These are phyloP conservation scores for Baudoinia panamericana DNA, from an alignment of 495 filamentous ascomycete species.

Conservation along the genomic window DNA sequence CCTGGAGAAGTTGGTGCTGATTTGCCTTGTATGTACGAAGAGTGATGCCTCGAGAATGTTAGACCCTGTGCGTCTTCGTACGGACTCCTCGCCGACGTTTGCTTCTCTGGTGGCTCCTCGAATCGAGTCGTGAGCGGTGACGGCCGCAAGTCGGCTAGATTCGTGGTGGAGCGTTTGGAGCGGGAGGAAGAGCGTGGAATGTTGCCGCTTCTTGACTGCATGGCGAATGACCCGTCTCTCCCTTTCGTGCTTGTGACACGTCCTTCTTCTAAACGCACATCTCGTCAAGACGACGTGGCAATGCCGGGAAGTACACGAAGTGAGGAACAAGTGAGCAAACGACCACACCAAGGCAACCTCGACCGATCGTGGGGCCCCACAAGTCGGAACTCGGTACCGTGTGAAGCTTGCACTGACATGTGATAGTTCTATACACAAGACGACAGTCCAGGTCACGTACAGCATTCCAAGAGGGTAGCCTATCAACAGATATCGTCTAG, in stretches of 20 bases:
- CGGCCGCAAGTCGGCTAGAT: slow-evolving; percentile 32
- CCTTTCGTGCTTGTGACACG: too few relatives aligned
- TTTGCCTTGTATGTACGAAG: slow-evolving; percentile 30
- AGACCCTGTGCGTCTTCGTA: slow-evolving; percentile 9
- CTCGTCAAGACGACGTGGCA: neutral
- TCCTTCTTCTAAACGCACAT: too few relatives aligned
- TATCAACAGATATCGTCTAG: neutral
- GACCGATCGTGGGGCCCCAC: too few relatives aligned
- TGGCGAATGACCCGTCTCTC: too few relatives aligned
- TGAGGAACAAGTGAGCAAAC: too few relatives aligned
- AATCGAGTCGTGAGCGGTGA: slow-evolving; percentile 25
- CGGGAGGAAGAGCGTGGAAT: slow-evolving; percentile 14
- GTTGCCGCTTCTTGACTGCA: slow-evolving; percentile 6
- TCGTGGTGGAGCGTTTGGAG: slow-evolving; percentile 27
- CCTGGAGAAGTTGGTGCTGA: slow-evolving; percentile 31
- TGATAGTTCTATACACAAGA: too few relatives aligned
- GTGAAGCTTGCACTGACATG: too few relatives aligned
- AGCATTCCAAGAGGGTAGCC: neutral
- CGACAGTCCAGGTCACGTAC: too few relatives aligned
- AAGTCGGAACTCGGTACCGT: too few relatives aligned
- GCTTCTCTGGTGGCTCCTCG: neutral
- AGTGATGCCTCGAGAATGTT: slow-evolving; percentile 16
- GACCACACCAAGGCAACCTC: too few relatives aligned
- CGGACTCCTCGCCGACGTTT: neutral
- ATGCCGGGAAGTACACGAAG: too few relatives aligned